phyloP scores from a whole-genome alignment of 495 filamentous ascomycete species.

The Penicillium bialowiezense region DNA sequence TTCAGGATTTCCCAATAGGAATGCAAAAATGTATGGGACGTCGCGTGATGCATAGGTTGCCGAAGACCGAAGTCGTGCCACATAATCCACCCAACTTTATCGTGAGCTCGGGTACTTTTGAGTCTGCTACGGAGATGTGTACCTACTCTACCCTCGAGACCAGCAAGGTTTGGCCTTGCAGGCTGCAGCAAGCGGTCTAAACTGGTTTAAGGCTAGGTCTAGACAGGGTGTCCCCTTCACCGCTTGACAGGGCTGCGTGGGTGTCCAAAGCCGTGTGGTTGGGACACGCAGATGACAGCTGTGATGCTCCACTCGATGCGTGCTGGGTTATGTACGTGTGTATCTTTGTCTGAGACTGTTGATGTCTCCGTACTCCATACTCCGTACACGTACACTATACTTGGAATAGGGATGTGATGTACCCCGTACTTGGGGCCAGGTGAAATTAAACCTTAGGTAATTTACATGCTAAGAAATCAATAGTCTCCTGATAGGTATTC shows the following conservation, averaged over 20 bases:
- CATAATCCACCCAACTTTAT: constrained; percentile 7
- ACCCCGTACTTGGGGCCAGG: no score
- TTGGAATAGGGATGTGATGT: no score
- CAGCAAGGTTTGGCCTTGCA: constrained; percentile 37
- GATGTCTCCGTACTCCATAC: background rate
- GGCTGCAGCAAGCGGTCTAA: constrained; percentile 36
- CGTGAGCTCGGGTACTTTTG: constrained; percentile 1
- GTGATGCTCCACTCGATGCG: constrained; percentile 7
- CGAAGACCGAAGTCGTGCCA: constrained; percentile 8
- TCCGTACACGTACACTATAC: no score
- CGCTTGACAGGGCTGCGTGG: constrained; percentile 25
- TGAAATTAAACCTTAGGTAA: no score
- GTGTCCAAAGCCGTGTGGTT: constrained; percentile 13
- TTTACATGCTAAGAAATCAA: background rate
- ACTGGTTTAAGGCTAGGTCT: constrained; percentile 7
- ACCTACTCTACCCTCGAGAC: constrained; percentile 1
- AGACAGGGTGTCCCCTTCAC: constrained; percentile 17
- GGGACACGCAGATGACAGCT: constrained; percentile 7
- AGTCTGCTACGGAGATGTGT: background rate
- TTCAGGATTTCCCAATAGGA: background rate
- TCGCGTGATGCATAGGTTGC: constrained; percentile 10
- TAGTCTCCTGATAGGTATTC: background rate
- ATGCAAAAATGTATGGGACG: constrained; percentile 1
- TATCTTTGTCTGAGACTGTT: no score
- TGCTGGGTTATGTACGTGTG: background rate